Conservation (phyloP, 1,139 yeast genomes). For the Ashbya aceris region DNA sequence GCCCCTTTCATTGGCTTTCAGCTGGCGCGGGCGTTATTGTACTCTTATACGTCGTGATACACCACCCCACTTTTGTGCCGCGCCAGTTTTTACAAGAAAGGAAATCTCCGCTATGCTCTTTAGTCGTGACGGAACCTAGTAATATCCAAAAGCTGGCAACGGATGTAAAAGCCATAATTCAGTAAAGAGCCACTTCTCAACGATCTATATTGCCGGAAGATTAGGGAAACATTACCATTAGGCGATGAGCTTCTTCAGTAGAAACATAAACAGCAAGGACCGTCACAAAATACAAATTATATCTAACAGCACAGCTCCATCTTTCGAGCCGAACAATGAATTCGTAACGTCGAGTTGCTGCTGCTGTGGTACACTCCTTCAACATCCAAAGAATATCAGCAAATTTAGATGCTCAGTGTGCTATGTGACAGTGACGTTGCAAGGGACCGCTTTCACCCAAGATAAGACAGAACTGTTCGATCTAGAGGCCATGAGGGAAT, state of each 20-base stretch:
- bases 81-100: no score
- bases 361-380: slow-evolving; percentile 57
- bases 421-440: slow-evolving; percentile 32
- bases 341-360: slow-evolving; percentile 24
- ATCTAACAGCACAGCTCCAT: slow-evolving; percentile 1
- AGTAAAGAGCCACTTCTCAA: no score
- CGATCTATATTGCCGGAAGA: no score
- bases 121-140: no score
- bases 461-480: slow-evolving; percentile 5
- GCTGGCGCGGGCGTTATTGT: no score
- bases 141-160: no score
- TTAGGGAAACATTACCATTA: no score
- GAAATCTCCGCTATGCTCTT: no score
- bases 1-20: no score
- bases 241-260: slow-evolving; percentile 1
- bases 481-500: neutral
- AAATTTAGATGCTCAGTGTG: slow-evolving; percentile 54
- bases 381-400: slow-evolving; percentile 37
- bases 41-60: no score
- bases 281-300: slow-evolving; percentile 3
- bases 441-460: slow-evolving; percentile 5
- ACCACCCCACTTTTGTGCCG: no score
- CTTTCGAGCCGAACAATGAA: neutral
- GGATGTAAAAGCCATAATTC: no score
- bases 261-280: slow-evolving; percentile 3